These are phyloP conservation scores for Hemileccinum hortonii DNA, from an alignment of 1,284 basidiomycete species.

Conservation along the genomic window DNA sequence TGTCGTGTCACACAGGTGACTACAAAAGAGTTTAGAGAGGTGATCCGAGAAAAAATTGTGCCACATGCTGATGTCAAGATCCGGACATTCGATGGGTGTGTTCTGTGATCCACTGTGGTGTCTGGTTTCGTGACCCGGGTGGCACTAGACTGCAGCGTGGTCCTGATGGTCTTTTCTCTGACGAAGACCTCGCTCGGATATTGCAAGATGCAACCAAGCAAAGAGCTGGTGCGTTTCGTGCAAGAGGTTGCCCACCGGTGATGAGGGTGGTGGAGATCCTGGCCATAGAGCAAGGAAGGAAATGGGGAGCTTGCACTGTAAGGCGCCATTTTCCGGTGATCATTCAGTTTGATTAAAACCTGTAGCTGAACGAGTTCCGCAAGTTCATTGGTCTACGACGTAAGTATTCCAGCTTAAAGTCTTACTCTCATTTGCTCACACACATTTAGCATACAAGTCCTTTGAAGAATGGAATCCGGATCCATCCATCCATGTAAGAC, in stretches of 20 bases:
- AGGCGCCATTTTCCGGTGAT: slow-evolving; percentile 17
- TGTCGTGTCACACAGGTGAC: slow-evolving; percentile 37
- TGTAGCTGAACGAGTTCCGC: slow-evolving; percentile 65
- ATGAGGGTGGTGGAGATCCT: slow-evolving; percentile 73
- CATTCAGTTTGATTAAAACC: slow-evolving; percentile 45
- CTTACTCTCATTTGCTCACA: neutral
- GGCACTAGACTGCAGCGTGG: slow-evolving; percentile 49
- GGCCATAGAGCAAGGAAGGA: slow-evolving; percentile 66
- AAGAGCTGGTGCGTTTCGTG: slow-evolving; percentile 70
- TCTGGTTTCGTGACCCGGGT: neutral
- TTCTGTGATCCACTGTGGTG: slow-evolving; percentile 2
- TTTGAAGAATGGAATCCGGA: slow-evolving; percentile 83
- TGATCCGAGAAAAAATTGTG: slow-evolving; percentile 36
- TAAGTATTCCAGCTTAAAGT: slow-evolving; percentile 17
- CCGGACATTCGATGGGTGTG: slow-evolving; percentile 58
- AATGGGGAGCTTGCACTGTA: slow-evolving; percentile 76
- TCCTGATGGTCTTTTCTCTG: slow-evolving; percentile 59
- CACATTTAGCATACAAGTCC: slow-evolving; percentile 47
- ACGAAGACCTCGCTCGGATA: slow-evolving; percentile 65
- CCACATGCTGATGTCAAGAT: slow-evolving; percentile 39
- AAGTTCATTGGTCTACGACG: slow-evolving; percentile 52
- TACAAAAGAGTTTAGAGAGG: slow-evolving; percentile 42
- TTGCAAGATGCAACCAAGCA: slow-evolving; percentile 66
- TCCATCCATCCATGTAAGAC: slow-evolving; percentile 55
- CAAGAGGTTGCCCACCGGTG: slow-evolving; percentile 69